Percentiles rank a stretch among this genome's conserved stretches.
Conservation (phyloP, 2,329 filamentous ascomycete species). For the Ascocoryne sarcoides region DNA sequence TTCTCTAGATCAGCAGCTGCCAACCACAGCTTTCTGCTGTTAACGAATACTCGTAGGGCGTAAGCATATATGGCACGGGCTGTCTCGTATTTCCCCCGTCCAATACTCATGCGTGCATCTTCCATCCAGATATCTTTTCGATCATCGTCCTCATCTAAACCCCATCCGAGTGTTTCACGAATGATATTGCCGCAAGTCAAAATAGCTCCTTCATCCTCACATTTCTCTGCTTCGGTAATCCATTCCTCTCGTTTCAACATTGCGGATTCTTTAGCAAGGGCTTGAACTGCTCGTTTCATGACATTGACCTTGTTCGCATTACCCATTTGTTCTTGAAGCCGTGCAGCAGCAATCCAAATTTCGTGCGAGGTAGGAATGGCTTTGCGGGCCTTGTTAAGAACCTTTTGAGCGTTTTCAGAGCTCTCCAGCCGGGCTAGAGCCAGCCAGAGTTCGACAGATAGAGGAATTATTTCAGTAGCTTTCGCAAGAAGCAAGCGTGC, state of each 20-base stretch:
- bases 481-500: constrained; percentile 85
- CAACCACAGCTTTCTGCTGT: constrained; percentile 80
- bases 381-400: constrained; percentile 91
- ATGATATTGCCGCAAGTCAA: constrained; percentile 86
- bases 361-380: constrained; percentile 88
- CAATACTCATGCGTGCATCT: constrained; percentile 76
- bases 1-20: constrained; percentile 87
- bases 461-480: constrained; percentile 87
- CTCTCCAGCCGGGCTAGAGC: constrained; percentile 84
- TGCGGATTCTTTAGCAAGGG: constrained; percentile 80
- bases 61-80: constrained; percentile 91
- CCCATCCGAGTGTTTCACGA: constrained; percentile 85
- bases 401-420: constrained; percentile 85
- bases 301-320: constrained; percentile 74
- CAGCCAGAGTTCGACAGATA: constrained; percentile 92
- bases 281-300: constrained; percentile 88
- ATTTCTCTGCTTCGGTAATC: constrained; percentile 90
- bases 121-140: constrained; percentile 94
- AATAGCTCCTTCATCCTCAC: constrained; percentile 82
- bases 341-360: constrained; percentile 91
- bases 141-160: constrained; percentile 91
- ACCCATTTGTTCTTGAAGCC: constrained; percentile 81
- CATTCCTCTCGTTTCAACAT: constrained; percentile 98
- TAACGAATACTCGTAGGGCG: constrained; percentile 79
- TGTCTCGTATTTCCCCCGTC: constrained; percentile 76